Evolutionary conservation across 2,329 filamentous ascomycete genomes (phyloP).

Genomic region (Colletotrichum somersetense): DNA sequence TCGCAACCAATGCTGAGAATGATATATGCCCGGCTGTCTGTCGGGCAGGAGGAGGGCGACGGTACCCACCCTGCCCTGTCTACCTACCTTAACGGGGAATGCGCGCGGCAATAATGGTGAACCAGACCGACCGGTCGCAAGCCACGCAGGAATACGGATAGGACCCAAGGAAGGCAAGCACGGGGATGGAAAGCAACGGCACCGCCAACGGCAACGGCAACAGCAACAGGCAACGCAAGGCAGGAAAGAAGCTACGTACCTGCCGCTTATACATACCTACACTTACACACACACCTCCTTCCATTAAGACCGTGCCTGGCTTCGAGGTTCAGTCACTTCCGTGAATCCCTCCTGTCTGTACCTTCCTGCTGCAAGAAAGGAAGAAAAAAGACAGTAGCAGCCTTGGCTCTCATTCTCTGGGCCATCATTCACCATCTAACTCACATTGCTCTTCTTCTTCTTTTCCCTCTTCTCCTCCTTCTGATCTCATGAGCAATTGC

Average conservation of each 20-base stretch:
- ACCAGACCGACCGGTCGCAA: not conserved
- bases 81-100: conserved; percentile 17
- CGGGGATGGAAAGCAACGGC: not conserved
- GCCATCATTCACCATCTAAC: not conserved
- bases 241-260: not conserved
- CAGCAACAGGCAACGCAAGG: not conserved
- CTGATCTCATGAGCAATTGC: not conserved
- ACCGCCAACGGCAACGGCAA: not conserved
- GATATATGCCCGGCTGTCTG: not conserved
- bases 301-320: not conserved
- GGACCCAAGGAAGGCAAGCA: not conserved
- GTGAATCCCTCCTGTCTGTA: not conserved
- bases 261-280: not conserved
- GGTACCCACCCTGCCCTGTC: not conserved
- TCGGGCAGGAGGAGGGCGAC: not conserved
- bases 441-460: not conserved
- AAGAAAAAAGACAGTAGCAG: not conserved
- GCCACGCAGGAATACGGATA: not conserved
- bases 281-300: not conserved
- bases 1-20: not conserved
- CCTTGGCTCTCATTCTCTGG: not conserved
- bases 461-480: too few species aligned
- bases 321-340: too few species aligned
- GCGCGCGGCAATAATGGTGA: not conserved
- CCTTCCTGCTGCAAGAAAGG: not conserved